Conservation (phyloP, 176 grass and related monocot genomes). For the Oryza longistaminata region DNA sequence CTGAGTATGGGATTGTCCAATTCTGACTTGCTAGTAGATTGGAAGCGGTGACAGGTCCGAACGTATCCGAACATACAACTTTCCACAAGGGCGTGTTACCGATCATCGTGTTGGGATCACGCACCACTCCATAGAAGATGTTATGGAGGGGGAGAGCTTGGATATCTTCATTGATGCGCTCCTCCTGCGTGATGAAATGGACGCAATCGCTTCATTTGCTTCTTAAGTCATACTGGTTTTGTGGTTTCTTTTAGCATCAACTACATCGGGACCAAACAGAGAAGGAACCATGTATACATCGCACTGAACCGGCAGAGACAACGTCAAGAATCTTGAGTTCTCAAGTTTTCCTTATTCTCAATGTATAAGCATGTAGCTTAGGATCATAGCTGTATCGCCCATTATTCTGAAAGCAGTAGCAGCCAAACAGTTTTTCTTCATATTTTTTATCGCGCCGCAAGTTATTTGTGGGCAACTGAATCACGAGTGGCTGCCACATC, state of each 20-base stretch:
- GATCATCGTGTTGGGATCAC: conserved; percentile 85
- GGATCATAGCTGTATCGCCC: background rate
- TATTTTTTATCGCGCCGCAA: background rate
- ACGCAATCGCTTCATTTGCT: conserved; percentile 72
- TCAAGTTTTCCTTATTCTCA: background rate
- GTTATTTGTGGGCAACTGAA: background rate
- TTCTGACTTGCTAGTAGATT: conserved; percentile 42
- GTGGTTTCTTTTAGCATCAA: background rate
- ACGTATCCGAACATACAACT: conserved; percentile 90
- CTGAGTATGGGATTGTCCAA: background rate
- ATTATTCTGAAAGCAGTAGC: conserved; percentile 9
- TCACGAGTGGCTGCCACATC: background rate
- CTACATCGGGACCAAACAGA: background rate
- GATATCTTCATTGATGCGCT: conserved; percentile 71
- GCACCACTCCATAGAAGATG: conserved; percentile 73
- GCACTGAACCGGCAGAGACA: background rate
- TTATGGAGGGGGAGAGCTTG: conserved; percentile 80
- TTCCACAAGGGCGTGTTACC: conserved; percentile 87
- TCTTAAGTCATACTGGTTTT: conserved; percentile 1
- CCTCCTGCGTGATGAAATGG: conserved; percentile 80
- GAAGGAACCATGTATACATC: background rate
- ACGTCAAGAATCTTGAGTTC: background rate
- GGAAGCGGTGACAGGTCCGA: conserved; percentile 93
- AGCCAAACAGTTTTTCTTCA: background rate
- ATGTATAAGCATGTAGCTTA: background rate